Conservation (phyloP, 2,329 filamentous ascomycete species). For the Pseudogymnoascus sp. region DNA sequence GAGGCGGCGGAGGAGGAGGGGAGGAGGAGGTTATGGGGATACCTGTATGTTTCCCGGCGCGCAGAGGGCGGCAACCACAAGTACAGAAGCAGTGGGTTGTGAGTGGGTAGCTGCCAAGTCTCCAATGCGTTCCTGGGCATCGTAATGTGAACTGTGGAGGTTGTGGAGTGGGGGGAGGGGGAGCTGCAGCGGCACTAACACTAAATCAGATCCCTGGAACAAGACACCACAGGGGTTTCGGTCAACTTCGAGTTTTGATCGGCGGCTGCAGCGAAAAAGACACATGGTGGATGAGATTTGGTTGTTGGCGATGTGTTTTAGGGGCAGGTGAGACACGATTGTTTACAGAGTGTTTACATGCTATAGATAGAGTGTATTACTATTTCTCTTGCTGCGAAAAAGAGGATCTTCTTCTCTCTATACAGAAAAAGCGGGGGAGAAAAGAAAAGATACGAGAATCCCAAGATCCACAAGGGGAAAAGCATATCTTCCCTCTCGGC, state of each 20-base stretch:
- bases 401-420: not conserved
- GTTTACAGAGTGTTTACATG: not conserved
- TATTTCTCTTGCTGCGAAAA: not conserved
- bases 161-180: not conserved
- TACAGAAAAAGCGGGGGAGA: not conserved
- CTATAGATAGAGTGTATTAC: not conserved
- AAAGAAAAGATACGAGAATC: not conserved
- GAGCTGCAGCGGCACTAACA: slow-evolving; percentile 1
- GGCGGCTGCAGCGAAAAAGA: not conserved
- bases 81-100: too few relatives aligned
- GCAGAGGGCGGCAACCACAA: not conserved
- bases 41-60: not conserved
- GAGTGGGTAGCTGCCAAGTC: not conserved
- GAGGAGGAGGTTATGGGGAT: slow-evolving; percentile 1
- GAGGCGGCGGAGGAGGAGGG: not conserved
- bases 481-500: not conserved
- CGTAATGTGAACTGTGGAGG: not conserved
- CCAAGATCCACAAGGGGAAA: not conserved
- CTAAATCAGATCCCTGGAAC: slow-evolving; percentile 5
- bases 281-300: not conserved
- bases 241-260: not conserved
- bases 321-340: not conserved
- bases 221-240: not conserved
- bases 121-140: not conserved
- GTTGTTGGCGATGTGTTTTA: not conserved